Evolutionary conservation across 2,329 filamentous ascomycete genomes (phyloP).

Genomic region (Epichloe sibirici): DNA sequence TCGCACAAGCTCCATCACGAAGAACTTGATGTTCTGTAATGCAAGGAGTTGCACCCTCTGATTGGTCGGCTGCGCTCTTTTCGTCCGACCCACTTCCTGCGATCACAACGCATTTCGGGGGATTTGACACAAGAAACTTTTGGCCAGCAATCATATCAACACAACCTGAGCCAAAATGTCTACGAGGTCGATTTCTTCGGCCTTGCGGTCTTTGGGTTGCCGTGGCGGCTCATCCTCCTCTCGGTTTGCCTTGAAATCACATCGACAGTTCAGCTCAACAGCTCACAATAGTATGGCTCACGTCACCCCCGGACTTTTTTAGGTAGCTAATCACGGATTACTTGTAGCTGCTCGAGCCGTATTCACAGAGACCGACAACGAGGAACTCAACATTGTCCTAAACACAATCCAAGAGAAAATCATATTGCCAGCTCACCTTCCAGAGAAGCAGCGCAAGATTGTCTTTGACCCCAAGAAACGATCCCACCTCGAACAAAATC

Average conservation of each 20-base stretch:
- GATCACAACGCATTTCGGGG: background rate
- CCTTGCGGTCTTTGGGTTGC: conserved; percentile 14
- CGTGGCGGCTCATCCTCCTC: conserved; percentile 1
- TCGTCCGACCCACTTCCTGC: conserved; percentile 14
- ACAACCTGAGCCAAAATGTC: conserved; percentile 8
- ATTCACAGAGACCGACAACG: conserved; percentile 39
- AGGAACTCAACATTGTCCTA: conserved; percentile 41
- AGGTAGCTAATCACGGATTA: conserved; percentile 7
- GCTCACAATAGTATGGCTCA: conserved; percentile 16
- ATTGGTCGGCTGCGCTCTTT: conserved; percentile 25
- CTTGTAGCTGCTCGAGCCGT: conserved; percentile 23
- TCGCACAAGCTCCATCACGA: background rate
- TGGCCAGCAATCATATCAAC: background rate
- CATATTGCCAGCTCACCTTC: conserved; percentile 50
- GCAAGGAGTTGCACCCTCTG: conserved; percentile 13
- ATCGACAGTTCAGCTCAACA: conserved; percentile 19
- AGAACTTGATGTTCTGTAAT: background rate
- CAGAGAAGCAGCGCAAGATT: conserved; percentile 37
- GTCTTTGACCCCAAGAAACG: conserved; percentile 36
- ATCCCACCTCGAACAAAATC: conserved; percentile 38
- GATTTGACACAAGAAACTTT: conserved; percentile 8
- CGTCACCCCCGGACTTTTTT: background rate
- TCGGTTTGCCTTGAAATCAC: background rate
- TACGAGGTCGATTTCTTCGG: conserved; percentile 13
- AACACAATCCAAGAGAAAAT: conserved; percentile 42